Evolutionary conservation across 225 moss, liverwort and hornwort species (phyloP).

Genomic region (Pseudoscleropodium purum): DNA sequence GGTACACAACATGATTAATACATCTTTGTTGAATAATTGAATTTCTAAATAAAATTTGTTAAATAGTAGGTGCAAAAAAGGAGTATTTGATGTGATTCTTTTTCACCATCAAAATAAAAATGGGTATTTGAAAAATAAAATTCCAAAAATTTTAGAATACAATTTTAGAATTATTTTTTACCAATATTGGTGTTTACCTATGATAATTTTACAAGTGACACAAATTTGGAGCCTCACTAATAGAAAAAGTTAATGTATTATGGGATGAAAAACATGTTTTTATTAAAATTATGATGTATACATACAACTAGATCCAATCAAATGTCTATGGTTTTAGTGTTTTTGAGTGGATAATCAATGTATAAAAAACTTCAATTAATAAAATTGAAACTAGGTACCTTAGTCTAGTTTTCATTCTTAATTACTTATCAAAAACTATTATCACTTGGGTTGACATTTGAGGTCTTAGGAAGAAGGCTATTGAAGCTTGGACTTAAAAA

Average conservation of each 20-base stretch:
- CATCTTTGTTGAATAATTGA: background rate
- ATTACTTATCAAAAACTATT: background rate
- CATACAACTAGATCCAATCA: background rate
- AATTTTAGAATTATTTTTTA: background rate
- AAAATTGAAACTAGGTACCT: background rate
- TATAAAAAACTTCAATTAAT: background rate
- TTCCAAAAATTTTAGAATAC: background rate
- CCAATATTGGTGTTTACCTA: background rate
- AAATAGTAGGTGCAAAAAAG: background rate
- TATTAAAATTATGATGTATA: background rate
- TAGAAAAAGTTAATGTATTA: background rate
- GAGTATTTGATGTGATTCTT: fast-evolving
- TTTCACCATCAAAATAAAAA: background rate
- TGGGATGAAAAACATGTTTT: background rate
- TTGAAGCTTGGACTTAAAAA: fast-evolving
- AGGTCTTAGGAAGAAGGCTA: fast-evolving
- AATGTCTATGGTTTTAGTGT: background rate
- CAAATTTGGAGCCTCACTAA: background rate
- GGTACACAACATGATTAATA: background rate
- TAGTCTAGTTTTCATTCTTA: background rate
- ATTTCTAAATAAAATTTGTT: background rate
- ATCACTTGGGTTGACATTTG: background rate
- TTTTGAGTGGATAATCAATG: background rate
- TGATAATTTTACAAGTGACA: background rate
- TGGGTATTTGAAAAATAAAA: background rate